A percentile compares a stretch with the other conserved stretches of the same genome.
Evolutionary conservation across 768 basidiomycete species (phyloP).

Genomic region (Mycena chlorophos): DNA sequence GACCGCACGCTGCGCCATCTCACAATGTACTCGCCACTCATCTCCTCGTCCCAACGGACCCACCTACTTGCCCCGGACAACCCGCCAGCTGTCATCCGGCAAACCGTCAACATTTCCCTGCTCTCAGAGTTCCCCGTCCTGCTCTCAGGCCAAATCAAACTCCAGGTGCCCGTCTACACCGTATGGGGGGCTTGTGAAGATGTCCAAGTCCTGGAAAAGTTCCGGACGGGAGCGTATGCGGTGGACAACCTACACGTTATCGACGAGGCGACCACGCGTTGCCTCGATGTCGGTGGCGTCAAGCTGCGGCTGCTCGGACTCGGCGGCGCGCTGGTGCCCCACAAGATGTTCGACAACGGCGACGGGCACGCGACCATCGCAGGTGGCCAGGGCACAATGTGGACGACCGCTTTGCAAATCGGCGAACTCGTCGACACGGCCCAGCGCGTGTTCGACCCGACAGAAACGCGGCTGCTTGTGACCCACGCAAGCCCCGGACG

Average conservation of each 20-base stretch:
- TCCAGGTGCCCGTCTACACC: slow-evolving; percentile 91
- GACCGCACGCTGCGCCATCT: slow-evolving; percentile 96
- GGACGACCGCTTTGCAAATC: slow-evolving; percentile 96
- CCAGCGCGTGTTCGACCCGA: slow-evolving; percentile 86
- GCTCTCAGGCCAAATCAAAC: slow-evolving; percentile 85
- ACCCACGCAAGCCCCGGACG: slow-evolving; percentile 91
- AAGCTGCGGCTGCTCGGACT: slow-evolving; percentile 93
- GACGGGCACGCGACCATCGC: slow-evolving; percentile 96
- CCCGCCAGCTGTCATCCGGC: slow-evolving; percentile 65
- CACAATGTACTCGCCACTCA: slow-evolving; percentile 93
- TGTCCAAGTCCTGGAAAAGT: slow-evolving; percentile 88
- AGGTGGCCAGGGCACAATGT: slow-evolving; percentile 97
- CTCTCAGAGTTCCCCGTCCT: slow-evolving; percentile 94
- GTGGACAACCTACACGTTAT: slow-evolving; percentile 90
- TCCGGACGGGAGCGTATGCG: slow-evolving; percentile 77
- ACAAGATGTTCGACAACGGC: slow-evolving; percentile 94
- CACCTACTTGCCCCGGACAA: slow-evolving; percentile 77
- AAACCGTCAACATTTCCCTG: slow-evolving; percentile 70
- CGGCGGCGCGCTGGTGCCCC: slow-evolving; percentile 91
- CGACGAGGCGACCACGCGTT: slow-evolving; percentile 93
- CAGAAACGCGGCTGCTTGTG: slow-evolving; percentile 92
- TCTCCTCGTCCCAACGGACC: slow-evolving; percentile 77
- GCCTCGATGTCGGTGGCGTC: slow-evolving; percentile 88
- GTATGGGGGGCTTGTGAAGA: slow-evolving; percentile 99
- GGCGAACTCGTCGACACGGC: slow-evolving; percentile 98